phyloP scores from a whole-genome alignment of 2,329 filamentous ascomycete species.

The Alternaria gansuensis region DNA sequence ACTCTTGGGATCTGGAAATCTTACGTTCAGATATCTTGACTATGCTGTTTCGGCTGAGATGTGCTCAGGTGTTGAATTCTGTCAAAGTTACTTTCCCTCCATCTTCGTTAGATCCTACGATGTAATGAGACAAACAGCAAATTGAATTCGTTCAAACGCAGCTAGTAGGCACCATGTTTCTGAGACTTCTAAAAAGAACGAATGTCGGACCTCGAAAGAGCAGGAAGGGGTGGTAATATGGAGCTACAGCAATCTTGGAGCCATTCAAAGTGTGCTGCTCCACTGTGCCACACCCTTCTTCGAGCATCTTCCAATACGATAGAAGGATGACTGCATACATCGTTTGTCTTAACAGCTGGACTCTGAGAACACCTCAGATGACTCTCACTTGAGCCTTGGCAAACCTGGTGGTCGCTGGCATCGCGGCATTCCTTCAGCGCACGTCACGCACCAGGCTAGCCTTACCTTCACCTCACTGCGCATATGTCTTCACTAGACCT shows the following conservation, averaged over 20 bases:
- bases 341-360: not conserved
- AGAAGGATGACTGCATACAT: not conserved
- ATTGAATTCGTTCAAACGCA: not conserved
- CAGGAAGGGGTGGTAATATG: fast-evolving
- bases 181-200: not conserved
- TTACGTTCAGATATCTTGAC: too few relatives aligned
- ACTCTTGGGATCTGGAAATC: too few relatives aligned
- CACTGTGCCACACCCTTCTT: too few relatives aligned
- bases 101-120: not conserved
- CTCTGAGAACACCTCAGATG: not conserved
- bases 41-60: too few relatives aligned
- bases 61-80: not conserved
- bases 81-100: not conserved
- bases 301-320: not conserved
- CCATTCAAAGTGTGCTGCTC: not conserved
- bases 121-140: not conserved
- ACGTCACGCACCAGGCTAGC: not conserved
- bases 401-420: not conserved
- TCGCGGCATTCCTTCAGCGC: not conserved
- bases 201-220: not conserved
- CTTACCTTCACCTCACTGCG: constrained; percentile 3
- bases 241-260: not conserved
- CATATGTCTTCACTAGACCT: not conserved
- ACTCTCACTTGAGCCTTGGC: not conserved
- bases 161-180: not conserved